Base-by-base conservation (phyloP, 768 basidiomycete genomes). In the Naganishia vishniacii region DNA sequence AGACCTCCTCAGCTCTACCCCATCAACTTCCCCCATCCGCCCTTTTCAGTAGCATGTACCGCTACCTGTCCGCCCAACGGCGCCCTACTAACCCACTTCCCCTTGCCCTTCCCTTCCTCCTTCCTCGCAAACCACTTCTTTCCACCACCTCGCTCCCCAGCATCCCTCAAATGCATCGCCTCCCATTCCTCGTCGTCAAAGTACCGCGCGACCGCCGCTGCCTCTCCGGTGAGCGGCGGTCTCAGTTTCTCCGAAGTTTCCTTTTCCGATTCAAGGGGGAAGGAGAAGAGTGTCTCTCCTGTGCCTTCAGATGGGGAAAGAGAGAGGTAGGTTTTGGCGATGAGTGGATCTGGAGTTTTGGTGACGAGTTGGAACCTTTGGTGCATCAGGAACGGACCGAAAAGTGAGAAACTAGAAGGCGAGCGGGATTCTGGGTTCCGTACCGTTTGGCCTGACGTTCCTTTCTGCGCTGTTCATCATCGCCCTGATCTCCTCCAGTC, bases 351-450 rank as follows among this genome's bases (percentile, higher is more conserved):
- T 3, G 56, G 49, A 0, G 65, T 70, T 51, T 77, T 77, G 11
- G 74, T 77, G 32, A 77, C 28, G 4, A 77, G 59, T 59, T 77
- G 75, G 62, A 77, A 77, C 60, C 65, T 66, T 12, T 6, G 25
- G 15, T 16, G 28, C 20, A 6, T 18, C 40, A 16, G 7, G 23
- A 45, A 9, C 29, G 23, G 13, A 6, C 5, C 25, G 13, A 7
- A 7, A 59, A 11, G n/a, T 5, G 16, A 12, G 46, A 37, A 41
- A 59, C 32, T 7, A n/a, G n/a, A n/a, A n/a, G n/a, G n/a, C n/a
- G n/a, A n/a, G n/a, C n/a, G n/a, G n/a, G n/a, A n/a, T n/a, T n/a
- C n/a, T n/a, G n/a, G n/a, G n/a, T n/a, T n/a, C n/a, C 70, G 58
- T 47, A 72, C 71, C 66, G 65, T 65, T 51, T 65, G 25, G 64